A percentile compares a stretch with the other conserved stretches of the same genome.
phyloP scores from a whole-genome alignment of 1,139 yeast genomes.

The Suhomyces taliae region DNA sequence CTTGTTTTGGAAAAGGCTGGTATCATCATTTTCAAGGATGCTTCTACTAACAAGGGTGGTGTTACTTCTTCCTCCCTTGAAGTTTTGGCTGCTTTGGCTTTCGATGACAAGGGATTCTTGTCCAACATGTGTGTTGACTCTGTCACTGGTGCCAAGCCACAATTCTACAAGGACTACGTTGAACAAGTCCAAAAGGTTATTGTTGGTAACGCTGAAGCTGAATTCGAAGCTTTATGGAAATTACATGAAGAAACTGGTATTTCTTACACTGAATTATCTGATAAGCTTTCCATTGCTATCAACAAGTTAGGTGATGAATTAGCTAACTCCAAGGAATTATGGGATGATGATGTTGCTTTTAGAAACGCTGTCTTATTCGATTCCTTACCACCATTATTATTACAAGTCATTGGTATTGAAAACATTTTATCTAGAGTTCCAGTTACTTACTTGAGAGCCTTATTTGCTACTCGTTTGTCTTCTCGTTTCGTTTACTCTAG shows the following conservation, averaged over 20 bases:
- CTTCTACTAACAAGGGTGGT: conserved; percentile 98
- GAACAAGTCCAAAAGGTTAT: conserved; percentile 76
- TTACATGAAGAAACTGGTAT: conserved; percentile 66
- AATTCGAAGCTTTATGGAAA: conserved; percentile 86
- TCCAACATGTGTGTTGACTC: conserved; percentile 70
- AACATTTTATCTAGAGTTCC: conserved; percentile 78
- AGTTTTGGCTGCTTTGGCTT: conserved; percentile 90
- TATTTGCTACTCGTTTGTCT: conserved; percentile 88
- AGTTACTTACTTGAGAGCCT: conserved; percentile 80
- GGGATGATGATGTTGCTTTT: conserved; percentile 78
- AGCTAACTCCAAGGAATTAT: conserved; percentile 75
- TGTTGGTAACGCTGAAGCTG: conserved; percentile 75
- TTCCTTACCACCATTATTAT: conserved; percentile 76
- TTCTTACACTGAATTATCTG: conserved; percentile 79
- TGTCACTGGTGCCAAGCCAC: conserved; percentile 56
- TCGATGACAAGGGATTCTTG: conserved; percentile 81
- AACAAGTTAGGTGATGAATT: conserved; percentile 89
- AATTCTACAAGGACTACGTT: conserved; percentile 80
- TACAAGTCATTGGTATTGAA: conserved; percentile 74
- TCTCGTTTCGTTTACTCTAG: conserved; percentile 85
- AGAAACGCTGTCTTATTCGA: conserved; percentile 75
- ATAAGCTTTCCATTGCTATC: conserved; percentile 80
- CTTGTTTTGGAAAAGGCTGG: conserved; percentile 84
- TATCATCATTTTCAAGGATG: conserved; percentile 85
- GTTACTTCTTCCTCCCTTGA: conserved; percentile 96